These are phyloP conservation scores for Isatis lusitanica DNA, from an alignment of 441 rosid genomes.

Conservation along the genomic window DNA sequence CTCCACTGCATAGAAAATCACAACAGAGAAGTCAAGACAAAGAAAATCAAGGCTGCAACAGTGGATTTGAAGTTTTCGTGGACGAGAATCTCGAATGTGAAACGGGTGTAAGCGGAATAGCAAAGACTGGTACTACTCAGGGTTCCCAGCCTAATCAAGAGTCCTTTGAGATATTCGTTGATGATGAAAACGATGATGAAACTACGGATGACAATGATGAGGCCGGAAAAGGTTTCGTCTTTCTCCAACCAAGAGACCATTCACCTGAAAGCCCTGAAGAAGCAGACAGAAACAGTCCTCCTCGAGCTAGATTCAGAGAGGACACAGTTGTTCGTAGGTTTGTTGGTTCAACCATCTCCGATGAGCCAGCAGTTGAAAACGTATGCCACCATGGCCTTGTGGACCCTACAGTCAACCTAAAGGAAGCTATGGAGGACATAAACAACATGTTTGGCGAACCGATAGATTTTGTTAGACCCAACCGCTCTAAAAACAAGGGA, in stretches of 20 bases:
- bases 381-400: constrained; percentile 98
- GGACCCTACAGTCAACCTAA: constrained; percentile 93
- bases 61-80: constrained; percentile 52
- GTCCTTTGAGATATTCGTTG: constrained; percentile 63
- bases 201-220: constrained; percentile 38
- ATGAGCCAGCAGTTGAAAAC: constrained; percentile 87
- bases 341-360: constrained; percentile 80
- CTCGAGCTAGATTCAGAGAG: constrained; percentile 61
- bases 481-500: constrained; percentile 63
- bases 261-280: constrained; percentile 58
- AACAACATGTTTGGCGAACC: constrained; percentile 97
- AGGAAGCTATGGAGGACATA: constrained; percentile 96
- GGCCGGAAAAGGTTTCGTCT: constrained; percentile 52
- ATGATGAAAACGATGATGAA: constrained; percentile 56
- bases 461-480: constrained; percentile 78
- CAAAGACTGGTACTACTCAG: constrained; percentile 35
- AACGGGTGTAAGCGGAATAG: constrained; percentile 21
- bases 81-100: constrained; percentile 56
- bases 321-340: constrained; percentile 86
- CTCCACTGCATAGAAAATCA: constrained; percentile 49
- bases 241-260: constrained; percentile 62
- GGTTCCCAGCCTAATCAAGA: constrained; percentile 38
- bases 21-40: constrained; percentile 40
- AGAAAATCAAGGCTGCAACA: constrained; percentile 41
- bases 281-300: constrained; percentile 40